These are phyloP conservation scores for Ganoderma leucocontextum DNA, from an alignment of 1,284 basidiomycete species.

Conservation along the genomic window DNA sequence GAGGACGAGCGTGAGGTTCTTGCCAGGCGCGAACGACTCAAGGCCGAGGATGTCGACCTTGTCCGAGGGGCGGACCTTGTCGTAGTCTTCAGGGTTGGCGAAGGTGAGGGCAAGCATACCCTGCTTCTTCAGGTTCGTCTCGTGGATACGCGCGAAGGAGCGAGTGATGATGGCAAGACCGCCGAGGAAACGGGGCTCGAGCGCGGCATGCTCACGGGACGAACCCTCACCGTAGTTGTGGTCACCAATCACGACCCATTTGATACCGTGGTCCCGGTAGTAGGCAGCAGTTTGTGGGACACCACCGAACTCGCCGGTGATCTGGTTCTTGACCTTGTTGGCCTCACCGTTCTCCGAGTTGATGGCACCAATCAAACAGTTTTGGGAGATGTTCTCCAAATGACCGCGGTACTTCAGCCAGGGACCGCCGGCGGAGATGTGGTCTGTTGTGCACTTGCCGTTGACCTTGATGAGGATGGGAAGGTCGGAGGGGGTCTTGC, in stretches of 20 bases:
- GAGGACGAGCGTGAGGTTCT: slow-evolving; percentile 82
- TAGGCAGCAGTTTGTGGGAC: slow-evolving; percentile 88
- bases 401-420: slow-evolving; percentile 99
- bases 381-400: slow-evolving; percentile 98
- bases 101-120: slow-evolving; percentile 95
- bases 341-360: slow-evolving; percentile 95
- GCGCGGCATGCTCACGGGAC: slow-evolving; percentile 97
- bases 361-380: slow-evolving; percentile 97
- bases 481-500: slow-evolving; percentile 89
- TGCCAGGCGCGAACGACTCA: slow-evolving; percentile 85
- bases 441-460: slow-evolving; percentile 97
- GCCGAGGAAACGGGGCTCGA: slow-evolving; percentile 97
- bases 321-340: slow-evolving; percentile 94
- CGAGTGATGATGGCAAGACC: slow-evolving; percentile 95
- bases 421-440: slow-evolving; percentile 95
- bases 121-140: slow-evolving; percentile 98
- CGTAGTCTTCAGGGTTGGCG: slow-evolving; percentile 89
- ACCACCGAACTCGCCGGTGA: slow-evolving; percentile 86
- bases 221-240: slow-evolving; percentile 99
- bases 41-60: slow-evolving; percentile 87
- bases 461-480: slow-evolving; percentile 97
- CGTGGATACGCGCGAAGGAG: slow-evolving; percentile 97
- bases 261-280: slow-evolving; percentile 91
- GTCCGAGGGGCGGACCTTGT: slow-evolving; percentile 86
- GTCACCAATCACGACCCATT: slow-evolving; percentile 96